Evolutionary conservation across 106 monocot species (phyloP).

Genomic region (Dendrobium officinale): DNA sequence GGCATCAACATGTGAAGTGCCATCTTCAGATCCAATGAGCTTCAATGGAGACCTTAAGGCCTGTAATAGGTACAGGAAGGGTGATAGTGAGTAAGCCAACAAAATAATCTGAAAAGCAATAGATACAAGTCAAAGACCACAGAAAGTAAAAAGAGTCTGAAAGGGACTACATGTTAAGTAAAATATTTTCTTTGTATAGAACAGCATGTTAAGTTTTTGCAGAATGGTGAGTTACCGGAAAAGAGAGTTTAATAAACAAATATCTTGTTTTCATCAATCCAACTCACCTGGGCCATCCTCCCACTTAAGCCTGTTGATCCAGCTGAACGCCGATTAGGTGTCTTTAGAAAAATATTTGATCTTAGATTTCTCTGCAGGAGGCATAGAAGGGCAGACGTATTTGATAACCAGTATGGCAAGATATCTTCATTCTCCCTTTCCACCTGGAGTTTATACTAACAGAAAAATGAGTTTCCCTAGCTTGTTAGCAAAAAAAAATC

Average conservation of each 20-base stretch:
- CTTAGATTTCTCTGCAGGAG: slow-evolving; percentile 83
- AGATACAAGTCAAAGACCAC: background rate
- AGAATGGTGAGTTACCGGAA: background rate
- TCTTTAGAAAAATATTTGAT: slow-evolving; percentile 68
- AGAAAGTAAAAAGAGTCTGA: background rate
- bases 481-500: background rate
- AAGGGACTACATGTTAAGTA: background rate
- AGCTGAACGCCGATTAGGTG: slow-evolving; percentile 53
- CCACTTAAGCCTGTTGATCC: slow-evolving; percentile 38
- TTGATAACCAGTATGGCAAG: slow-evolving; percentile 92
- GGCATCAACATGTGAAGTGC: slow-evolving; percentile 65
- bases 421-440: slow-evolving; percentile 39
- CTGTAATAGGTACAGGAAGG: slow-evolving; percentile 15
- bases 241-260: slow-evolving; percentile 6
- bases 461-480: slow-evolving; percentile 6
- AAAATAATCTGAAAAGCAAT: background rate
- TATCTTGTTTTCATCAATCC: background rate
- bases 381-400: slow-evolving; percentile 80
- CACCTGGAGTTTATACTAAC: slow-evolving; percentile 30
- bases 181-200: background rate
- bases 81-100: background rate
- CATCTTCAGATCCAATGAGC: slow-evolving; percentile 46
- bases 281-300: slow-evolving; percentile 32
- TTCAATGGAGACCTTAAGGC: slow-evolving; percentile 52
- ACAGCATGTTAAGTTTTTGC: background rate